Percentiles rank a stretch among this genome's conserved stretches.
Conservation (phyloP, 2,329 filamentous ascomycete genomes). For the Chaetomiaceae sp. region DNA sequence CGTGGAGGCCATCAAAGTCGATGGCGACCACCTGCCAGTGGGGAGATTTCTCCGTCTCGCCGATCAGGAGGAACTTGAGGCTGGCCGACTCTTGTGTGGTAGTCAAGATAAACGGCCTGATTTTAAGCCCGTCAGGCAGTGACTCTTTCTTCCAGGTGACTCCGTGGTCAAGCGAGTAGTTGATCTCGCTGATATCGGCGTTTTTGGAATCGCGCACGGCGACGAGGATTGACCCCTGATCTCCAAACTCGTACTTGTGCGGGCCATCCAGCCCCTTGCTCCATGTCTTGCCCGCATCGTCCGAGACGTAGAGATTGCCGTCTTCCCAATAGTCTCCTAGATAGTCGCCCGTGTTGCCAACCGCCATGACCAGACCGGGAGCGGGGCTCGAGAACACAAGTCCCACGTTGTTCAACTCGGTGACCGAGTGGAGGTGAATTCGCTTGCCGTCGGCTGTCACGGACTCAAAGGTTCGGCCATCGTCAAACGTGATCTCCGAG, state of each 20-base stretch:
- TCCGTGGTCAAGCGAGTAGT: conserved; percentile 85
- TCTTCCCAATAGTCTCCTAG: conserved; percentile 68
- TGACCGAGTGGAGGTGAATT: conserved; percentile 89
- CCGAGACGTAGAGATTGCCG: conserved; percentile 79
- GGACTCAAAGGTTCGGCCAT: conserved; percentile 76
- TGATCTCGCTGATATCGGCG: conserved; percentile 51
- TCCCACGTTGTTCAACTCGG: conserved; percentile 73
- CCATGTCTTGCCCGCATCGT: conserved; percentile 87
- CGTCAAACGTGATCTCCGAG: conserved; percentile 88
- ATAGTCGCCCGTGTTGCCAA: conserved; percentile 78
- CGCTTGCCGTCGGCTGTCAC: conserved; percentile 61
- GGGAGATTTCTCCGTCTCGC: conserved; percentile 45
- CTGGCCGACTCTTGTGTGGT: conserved; percentile 91
- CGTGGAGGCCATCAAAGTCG: conserved; percentile 76
- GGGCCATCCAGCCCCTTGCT: conserved; percentile 66
- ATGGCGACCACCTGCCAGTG: conserved; percentile 65
- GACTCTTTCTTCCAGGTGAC: conserved; percentile 71
- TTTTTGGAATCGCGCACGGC: conserved; percentile 70
- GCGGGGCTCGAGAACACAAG: conserved; percentile 90
- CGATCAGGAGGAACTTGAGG: conserved; percentile 80
- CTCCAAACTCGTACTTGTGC: conserved; percentile 94
- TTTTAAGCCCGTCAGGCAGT: conserved; percentile 58
- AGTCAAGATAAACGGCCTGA: conserved; percentile 68
- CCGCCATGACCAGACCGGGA: conserved; percentile 86
- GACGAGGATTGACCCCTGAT: conserved; percentile 82